These are phyloP conservation scores for Rhizophora apiculata DNA, from an alignment of 345 rosid species.

Conservation along the genomic window DNA sequence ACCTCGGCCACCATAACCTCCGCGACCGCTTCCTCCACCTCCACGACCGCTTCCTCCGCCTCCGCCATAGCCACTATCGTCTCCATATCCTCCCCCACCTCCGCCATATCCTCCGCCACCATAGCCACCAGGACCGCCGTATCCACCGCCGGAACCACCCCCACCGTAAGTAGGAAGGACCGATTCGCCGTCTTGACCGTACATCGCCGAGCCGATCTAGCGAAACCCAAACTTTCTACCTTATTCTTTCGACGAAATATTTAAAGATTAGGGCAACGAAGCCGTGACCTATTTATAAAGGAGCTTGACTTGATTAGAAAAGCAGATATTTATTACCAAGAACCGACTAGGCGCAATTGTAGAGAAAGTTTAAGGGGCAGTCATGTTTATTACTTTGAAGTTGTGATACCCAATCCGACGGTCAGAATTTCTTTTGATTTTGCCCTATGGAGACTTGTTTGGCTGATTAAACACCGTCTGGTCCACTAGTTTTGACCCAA, in stretches of 20 bases:
- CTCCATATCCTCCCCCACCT: constrained; percentile 20
- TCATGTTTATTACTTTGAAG: no score
- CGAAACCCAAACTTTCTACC: neutral
- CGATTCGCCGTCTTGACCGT: constrained; percentile 1
- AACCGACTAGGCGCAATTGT: no score
- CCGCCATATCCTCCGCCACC: constrained; percentile 2
- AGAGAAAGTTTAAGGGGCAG: no score
- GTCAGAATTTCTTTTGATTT: no score
- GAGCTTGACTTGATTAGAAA: no score
- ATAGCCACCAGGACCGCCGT: neutral
- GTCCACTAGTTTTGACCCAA: no score
- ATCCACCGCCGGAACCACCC: neutral
- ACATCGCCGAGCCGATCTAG: constrained; percentile 4
- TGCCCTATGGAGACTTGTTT: no score
- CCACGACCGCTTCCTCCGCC: constrained; percentile 47
- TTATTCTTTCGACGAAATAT: neutral
- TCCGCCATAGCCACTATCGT: constrained; percentile 34
- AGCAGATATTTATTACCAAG: no score
- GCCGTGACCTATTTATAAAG: neutral
- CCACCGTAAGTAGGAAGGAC: neutral
- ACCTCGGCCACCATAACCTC: constrained; percentile 36
- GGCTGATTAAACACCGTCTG: no score
- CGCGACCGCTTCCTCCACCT: constrained; percentile 48
- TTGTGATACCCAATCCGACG: no score
- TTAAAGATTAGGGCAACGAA: neutral